Base-by-base conservation (phyloP, 2,329 filamentous ascomycete species). In the Microthyrium microscopicum region DNA sequence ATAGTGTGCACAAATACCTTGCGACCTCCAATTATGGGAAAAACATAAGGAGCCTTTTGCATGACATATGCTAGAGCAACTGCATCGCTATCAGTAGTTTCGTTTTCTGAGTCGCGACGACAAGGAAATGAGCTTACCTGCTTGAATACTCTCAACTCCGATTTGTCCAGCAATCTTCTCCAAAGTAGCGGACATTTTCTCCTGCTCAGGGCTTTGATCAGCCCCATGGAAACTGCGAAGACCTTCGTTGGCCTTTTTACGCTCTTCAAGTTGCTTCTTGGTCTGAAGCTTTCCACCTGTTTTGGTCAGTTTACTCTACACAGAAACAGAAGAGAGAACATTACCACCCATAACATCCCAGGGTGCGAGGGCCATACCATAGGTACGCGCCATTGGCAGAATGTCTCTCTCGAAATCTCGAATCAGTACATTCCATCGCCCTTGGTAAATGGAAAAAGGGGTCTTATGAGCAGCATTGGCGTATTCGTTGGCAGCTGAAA, bases 21-120 rank as follows among this genome's bases (percentile, higher is more conserved):
- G 8, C 75, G 64, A 1, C 73, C 72, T 11, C 77, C 75, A 5
- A 80, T 59, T 26, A 82, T 70, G 1, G 77, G 77, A 44, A 78
- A 78, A 15, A 82, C 72, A 44, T 77, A 68, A 0, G 73, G 66
- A 1, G 72, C 58, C 56, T 81, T 80, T 39, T 68, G 61, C 61
- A 77, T 64, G n/a, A 81, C 70, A 46, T 82, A 82, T 4, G 77
- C 75, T 20, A 82, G 51, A 16, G 38, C 38, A 18, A 32, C 28
- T 18, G 27, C 22, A 15, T 19, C 20, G 13, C n/a, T n/a, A n/a
- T n/a, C n/a, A n/a, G n/a, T n/a, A n/a, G 22, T 22, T 12, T 22
- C 24, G 18, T 73, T 21, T n/a, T n/a, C n/a, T n/a, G n/a, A n/a
- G n/a, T n/a, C n/a, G n/a, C n/a, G n/a, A n/a, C n/a, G n/a, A n/a